Conservation (phyloP, 768 basidiomycete genomes). For the Mycena sanguinolenta region DNA sequence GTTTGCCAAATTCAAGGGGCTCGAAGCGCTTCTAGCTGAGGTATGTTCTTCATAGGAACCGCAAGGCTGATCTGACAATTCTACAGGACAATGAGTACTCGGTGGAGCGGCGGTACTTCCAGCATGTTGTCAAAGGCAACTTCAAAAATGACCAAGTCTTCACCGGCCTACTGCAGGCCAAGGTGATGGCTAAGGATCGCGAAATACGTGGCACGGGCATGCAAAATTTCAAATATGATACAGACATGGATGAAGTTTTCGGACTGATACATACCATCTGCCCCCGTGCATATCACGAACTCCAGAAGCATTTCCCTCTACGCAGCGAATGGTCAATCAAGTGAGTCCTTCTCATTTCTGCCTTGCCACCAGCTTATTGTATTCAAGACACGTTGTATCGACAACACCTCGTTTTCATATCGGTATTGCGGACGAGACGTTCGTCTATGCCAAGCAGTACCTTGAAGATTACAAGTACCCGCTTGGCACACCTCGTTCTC, state of each 20-base stretch:
- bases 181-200: conserved; percentile 29
- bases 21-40: conserved; percentile 19
- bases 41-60: background rate
- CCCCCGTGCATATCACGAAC: conserved; percentile 36
- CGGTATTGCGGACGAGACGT: conserved; percentile 13
- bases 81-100: conserved; percentile 7
- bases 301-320: conserved; percentile 32
- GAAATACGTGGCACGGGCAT: conserved; percentile 36
- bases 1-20: conserved; percentile 21
- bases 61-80: too few relatives aligned
- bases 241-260: conserved; percentile 36
- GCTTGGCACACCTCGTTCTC: conserved; percentile 12
- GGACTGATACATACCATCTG: conserved; percentile 32
- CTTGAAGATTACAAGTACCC: conserved; percentile 28
- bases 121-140: conserved; percentile 37
- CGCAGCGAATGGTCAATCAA: conserved; percentile 32
- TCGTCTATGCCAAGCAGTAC: conserved; percentile 11
- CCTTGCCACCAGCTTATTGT: background rate
- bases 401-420: conserved; percentile 15
- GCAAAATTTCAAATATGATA: conserved; percentile 45
- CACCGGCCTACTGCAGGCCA: conserved; percentile 39
- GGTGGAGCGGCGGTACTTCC: conserved; percentile 24
- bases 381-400: conserved; percentile 11
- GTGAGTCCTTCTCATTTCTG: conserved; percentile 10
- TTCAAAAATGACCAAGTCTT: conserved; percentile 39